A percentile compares a stretch with the other conserved stretches of the same genome.
These are phyloP conservation scores for Miscanthus sacchariflorus DNA, from an alignment of 202 grass and related monocot genomes.

Conservation along the genomic window DNA sequence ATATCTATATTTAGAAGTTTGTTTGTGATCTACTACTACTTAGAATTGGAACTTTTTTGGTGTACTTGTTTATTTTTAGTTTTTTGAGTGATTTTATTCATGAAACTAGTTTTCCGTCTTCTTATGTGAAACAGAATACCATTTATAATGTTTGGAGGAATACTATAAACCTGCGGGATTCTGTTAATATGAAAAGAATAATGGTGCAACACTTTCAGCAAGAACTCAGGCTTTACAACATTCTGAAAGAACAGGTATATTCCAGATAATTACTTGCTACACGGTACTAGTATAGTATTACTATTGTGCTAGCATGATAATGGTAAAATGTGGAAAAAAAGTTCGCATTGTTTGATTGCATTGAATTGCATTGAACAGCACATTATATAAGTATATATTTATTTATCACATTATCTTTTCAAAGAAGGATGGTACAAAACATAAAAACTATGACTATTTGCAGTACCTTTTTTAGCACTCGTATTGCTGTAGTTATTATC, in stretches of 20 bases:
- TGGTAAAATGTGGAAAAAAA: constrained; percentile 24
- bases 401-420: neutral
- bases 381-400: neutral
- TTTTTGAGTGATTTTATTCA: constrained; percentile 23
- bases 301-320: neutral
- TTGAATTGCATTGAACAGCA: constrained; percentile 13
- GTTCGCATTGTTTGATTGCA: neutral
- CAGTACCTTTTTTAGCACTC: neutral
- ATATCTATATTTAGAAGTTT: neutral
- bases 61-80: neutral
- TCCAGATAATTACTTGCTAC: constrained; percentile 21
- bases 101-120: constrained; percentile 33
- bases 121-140: constrained; percentile 66
- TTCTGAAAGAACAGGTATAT: constrained; percentile 75
- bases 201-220: constrained; percentile 60
- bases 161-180: constrained; percentile 60
- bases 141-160: constrained; percentile 76
- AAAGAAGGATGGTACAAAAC: neutral
- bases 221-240: constrained; percentile 58
- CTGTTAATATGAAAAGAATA: constrained; percentile 66
- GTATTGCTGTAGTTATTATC: constrained; percentile 17
- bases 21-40: neutral
- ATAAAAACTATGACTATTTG: constrained; percentile 1
- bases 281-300: neutral
- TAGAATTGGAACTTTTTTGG: constrained; percentile 20